Conservation (phyloP, 1,139 yeast species). For the Fermentozyma sake region DNA sequence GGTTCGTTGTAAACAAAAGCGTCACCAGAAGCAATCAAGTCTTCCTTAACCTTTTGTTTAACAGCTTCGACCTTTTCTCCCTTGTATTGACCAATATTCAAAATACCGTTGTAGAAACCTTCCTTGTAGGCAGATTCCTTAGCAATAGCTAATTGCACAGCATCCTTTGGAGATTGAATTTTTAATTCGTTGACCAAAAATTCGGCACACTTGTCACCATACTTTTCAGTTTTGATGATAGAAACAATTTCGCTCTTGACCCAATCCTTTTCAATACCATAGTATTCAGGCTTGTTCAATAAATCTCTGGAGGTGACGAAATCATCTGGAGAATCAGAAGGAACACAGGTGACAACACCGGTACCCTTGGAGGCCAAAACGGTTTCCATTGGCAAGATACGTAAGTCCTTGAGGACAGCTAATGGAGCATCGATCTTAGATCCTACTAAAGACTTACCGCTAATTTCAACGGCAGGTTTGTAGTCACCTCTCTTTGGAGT, state of each 20-base stretch:
- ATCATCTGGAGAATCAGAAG: conserved; percentile 98
- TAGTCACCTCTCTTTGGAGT: conserved; percentile 86
- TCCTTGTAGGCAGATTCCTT: conserved; percentile 95
- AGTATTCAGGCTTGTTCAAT: conserved; percentile 86
- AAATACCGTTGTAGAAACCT: conserved; percentile 87
- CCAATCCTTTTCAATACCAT: conserved; percentile 85
- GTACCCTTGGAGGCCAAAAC: conserved; percentile 95
- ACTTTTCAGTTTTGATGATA: conserved; percentile 73
- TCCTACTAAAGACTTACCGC: conserved; percentile 78
- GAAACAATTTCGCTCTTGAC: conserved; percentile 70
- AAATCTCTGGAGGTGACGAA: conserved; percentile 81
- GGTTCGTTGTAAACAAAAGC: conserved; percentile 95
- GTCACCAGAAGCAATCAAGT: conserved; percentile 67
- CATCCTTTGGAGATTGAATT: conserved; percentile 92
- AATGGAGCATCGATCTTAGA: conserved; percentile 85
- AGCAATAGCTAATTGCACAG: conserved; percentile 82
- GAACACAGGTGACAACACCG: conserved; percentile 98
- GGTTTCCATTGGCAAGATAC: conserved; percentile 96
- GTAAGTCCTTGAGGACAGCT: conserved; percentile 63
- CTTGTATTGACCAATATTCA: conserved; percentile 75
- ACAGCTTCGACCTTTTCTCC: conserved; percentile 92
- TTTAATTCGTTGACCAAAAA: conserved; percentile 78
- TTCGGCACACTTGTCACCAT: conserved; percentile 89
- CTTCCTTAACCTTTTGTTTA: conserved; percentile 81
- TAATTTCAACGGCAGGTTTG: conserved; percentile 53